Conservation (phyloP, 345 rosid genomes). For the Trapa incisa region DNA sequence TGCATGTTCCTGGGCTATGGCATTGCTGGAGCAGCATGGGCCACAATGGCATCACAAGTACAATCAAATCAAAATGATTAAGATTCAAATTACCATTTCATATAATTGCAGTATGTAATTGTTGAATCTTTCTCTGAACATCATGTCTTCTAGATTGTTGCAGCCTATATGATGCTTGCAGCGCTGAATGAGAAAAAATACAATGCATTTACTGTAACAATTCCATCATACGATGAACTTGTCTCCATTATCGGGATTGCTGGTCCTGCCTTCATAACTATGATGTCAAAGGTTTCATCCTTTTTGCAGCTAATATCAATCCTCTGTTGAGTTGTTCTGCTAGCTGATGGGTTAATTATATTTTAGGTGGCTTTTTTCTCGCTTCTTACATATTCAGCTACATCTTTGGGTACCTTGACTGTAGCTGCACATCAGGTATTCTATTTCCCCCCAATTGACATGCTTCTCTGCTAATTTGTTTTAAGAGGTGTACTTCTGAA, state of each 20-base stretch:
- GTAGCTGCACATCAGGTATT: conserved; percentile 42
- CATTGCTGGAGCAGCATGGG: conserved; percentile 95
- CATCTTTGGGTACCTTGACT: conserved; percentile 27
- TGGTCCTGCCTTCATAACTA: conserved; percentile 63
- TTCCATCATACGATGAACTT: conserved; percentile 54
- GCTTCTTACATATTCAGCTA: conserved; percentile 26
- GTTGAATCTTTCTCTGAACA: conserved; percentile 6
- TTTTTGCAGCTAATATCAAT: not conserved
- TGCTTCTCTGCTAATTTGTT: not conserved
- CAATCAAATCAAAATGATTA: not conserved
- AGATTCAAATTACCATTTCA: not conserved
- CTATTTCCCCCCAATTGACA: not conserved
- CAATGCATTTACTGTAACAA: conserved; percentile 37
- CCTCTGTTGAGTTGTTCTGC: not conserved
- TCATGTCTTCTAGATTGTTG: conserved; percentile 41
- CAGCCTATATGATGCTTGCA: conserved; percentile 71
- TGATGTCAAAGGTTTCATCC: conserved; percentile 53
- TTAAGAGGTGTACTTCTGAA: not conserved
- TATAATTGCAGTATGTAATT: not conserved
- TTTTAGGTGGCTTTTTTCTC: conserved; percentile 30
- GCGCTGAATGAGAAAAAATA: conserved; percentile 62
- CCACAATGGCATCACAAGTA: conserved; percentile 90
- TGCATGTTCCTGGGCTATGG: conserved; percentile 68
- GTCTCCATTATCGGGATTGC: conserved; percentile 47
- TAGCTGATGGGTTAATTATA: not conserved